Evolutionary conservation across 2,329 filamentous ascomycete genomes (phyloP), one percentile per base, ranked within the genome.

Genomic region (Colletotrichum sp.): DNA sequence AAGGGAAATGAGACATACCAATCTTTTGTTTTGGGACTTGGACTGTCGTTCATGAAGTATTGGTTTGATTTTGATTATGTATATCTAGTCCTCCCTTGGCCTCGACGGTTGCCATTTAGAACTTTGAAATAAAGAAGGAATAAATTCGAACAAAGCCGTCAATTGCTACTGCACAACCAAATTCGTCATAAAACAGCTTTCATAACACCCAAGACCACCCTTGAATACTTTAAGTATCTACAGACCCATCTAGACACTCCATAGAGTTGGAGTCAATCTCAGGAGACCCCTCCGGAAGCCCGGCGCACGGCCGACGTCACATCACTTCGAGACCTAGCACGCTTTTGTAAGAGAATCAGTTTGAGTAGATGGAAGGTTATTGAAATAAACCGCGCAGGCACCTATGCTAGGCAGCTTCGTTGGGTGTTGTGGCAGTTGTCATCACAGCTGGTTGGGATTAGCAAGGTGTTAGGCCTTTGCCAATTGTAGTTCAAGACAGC

Each of bases 221-320:
- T 28, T 3, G 13, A 43, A 64, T 24, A n/a, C 21, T 16, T 24
- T 43, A 18, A 16, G 2, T 38, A 43, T 18, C 9, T 1, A 38
- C 34, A 16, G 34, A 26, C n/a, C 21, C 14, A 10, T 34, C 61
- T 64, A 24, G 32, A 28, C 21, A 26, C 16, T 24, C 10, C 24
- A 4, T 18, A 64, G 32, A 32, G 61, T 67, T 71, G 18, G 6
- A 26, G 24, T 71, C 24, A 67, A 48, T 48, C 26, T 34, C 26
- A 5, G 2, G 32, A 9, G n/a, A 5, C 14, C 21, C 13, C 24
- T 16, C 24, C 24, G 43, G 48, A 18, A 24, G 24, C 30, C 58
- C 38, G 21, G 43, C 12, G 32, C 69, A 28, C 21, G 36, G 67
- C 36, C 36, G 5, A 38, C 26, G 63, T 52, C 36, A 48, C 18